Evolutionary conservation across 2,329 filamentous ascomycete species (phyloP).

Genomic region (Arthrobotrys sphaeroides): DNA sequence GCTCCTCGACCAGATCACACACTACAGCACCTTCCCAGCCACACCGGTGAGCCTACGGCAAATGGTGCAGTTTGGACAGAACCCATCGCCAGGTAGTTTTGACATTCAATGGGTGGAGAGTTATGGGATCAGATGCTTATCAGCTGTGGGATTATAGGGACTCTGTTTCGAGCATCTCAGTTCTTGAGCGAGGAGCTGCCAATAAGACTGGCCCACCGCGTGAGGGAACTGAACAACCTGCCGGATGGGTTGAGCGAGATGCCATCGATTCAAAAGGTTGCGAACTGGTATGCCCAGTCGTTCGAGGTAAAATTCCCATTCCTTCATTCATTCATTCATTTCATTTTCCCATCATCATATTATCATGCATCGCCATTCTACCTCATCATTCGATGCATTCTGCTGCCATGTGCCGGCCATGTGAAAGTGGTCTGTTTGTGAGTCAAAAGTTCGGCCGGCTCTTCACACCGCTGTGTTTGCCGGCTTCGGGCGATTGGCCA

Average conservation of each 20-base stretch:
- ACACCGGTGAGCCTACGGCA: slow-evolving; percentile 95
- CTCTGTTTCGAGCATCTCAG: slow-evolving; percentile 95
- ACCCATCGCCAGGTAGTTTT: slow-evolving; percentile 80
- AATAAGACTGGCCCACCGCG: slow-evolving; percentile 93
- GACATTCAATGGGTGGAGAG: neutral
- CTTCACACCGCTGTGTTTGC: slow-evolving; percentile 39
- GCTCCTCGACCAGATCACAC: slow-evolving; percentile 96
- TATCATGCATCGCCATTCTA: neutral
- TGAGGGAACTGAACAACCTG: slow-evolving; percentile 89
- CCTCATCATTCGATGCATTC: neutral
- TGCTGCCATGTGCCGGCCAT: slow-evolving; percentile 23
- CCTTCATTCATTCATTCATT: too few relatives aligned
- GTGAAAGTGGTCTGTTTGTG: slow-evolving; percentile 47
- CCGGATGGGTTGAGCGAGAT: slow-evolving; percentile 97
- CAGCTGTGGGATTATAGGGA: slow-evolving; percentile 68
- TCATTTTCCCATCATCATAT: slow-evolving; percentile 2
- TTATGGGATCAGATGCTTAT: slow-evolving; percentile 17
- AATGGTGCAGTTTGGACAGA: slow-evolving; percentile 99
- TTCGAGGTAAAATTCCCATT: slow-evolving; percentile 95
- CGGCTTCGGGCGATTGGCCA: slow-evolving; percentile 29
- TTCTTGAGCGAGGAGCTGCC: slow-evolving; percentile 98
- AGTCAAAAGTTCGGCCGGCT: slow-evolving; percentile 52
- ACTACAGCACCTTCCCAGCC: slow-evolving; percentile 96
- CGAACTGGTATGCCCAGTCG: slow-evolving; percentile 99
- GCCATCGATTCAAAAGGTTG: slow-evolving; percentile 93